Base-by-base conservation (phyloP, 2,329 filamentous ascomycete species). In the Dichotomopilus funicola region DNA sequence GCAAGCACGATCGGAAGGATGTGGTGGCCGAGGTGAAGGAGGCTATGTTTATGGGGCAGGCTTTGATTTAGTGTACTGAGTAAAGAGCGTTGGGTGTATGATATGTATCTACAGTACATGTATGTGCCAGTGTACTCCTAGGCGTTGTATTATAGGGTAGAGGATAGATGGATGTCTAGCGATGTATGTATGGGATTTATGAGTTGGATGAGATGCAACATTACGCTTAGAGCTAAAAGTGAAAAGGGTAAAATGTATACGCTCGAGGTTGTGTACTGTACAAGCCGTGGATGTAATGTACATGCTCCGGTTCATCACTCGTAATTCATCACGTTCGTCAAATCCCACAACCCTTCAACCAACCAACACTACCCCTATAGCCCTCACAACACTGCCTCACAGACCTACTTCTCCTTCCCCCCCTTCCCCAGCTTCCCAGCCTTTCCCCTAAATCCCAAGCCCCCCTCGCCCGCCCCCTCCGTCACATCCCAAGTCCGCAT, bases 21-120 rank as follows among this genome's bases (percentile, higher is more conserved):
- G 82, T 97, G 35, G 91, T 97, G 37, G 84, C 85, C 37, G 94
- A 97, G 71, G 91, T 99, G 27, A 87, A 89, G 71, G 87, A 94
- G 67, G 94, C 85, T 62, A 91, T 91, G 88, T 91, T 85, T 67
- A 87, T 84, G 74, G 88, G 88, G 49, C 85, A 90, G 69, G 87
- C 88, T 42, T 74, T 91, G 65, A 87, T 91, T 56, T 90, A 78
- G 64, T 10, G 13, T 33, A 35, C 19, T 37, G 47, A 43, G 19
- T 6, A 33, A 38, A 12, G 12, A 7, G 5, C 5, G 13, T 13
- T 8, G 7, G 11, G n/a, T 57, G 57, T 62, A 42, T 56, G 49
- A 57, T 48, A 34, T 48, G 45, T 40, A 40, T 40, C 8, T 40
- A 9, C 12, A 40, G 37, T 9, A 11, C 7, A 7, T 42, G 11